Percentiles rank a stretch among this genome's conserved stretches.
Conservation (phyloP, 2,329 filamentous ascomycete genomes). For the Hymenoscyphus occultus region DNA sequence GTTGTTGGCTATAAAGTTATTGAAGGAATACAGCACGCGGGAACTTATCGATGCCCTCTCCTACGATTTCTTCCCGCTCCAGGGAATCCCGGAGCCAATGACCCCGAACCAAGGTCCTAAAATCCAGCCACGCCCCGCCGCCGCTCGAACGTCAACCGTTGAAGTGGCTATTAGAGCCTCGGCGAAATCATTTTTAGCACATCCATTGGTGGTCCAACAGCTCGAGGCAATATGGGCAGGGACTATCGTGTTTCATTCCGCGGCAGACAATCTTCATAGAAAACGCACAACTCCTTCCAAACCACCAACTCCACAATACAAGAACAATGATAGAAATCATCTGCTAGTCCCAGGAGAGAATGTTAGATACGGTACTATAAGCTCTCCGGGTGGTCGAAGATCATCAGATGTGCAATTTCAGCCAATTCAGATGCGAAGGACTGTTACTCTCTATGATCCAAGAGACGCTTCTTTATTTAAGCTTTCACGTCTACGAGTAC, state of each 20-base stretch:
- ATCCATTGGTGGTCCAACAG: conserved; percentile 88
- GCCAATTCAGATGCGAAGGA: conserved; percentile 42
- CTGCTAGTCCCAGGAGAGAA: conserved; percentile 27
- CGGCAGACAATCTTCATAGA: conserved; percentile 80
- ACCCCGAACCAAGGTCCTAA: conserved; percentile 36
- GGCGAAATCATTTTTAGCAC: conserved; percentile 87
- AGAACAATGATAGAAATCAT: conserved; percentile 20
- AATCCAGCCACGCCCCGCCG: conserved; percentile 50
- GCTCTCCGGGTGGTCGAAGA: conserved; percentile 23
- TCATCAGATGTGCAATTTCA: conserved; percentile 29
- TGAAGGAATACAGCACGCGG: conserved; percentile 85
- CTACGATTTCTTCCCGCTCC: conserved; percentile 91
- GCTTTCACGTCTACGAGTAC: conserved; percentile 83
- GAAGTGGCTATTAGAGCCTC: conserved; percentile 92
- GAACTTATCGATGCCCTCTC: conserved; percentile 92
- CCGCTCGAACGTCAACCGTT: conserved; percentile 80
- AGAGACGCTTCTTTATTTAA: conserved; percentile 88
- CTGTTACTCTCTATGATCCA: conserved; percentile 86
- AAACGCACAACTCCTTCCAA: conserved; percentile 41
- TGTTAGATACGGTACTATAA: conserved; percentile 40
- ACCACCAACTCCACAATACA: conserved; percentile 16
- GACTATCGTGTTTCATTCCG: conserved; percentile 89
- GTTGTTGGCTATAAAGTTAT: conserved; percentile 80
- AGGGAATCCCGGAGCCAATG: conserved; percentile 62
- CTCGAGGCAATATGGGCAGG: conserved; percentile 98